phyloP scores from a whole-genome alignment of 306 rosid genomes.

The Pterocarpus santalinus region DNA sequence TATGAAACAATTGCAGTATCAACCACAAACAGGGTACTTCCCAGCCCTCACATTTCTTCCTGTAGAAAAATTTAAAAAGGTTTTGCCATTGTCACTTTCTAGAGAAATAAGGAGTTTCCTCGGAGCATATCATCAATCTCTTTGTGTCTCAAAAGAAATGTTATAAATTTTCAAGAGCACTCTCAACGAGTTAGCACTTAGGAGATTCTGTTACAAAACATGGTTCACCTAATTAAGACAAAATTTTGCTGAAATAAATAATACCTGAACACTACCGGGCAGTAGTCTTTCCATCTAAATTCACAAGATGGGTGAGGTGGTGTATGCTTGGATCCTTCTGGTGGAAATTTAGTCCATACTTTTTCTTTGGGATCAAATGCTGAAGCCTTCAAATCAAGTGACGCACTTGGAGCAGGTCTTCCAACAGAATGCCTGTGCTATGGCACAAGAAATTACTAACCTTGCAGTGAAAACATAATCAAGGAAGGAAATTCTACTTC shows the following conservation, averaged over 20 bases:
- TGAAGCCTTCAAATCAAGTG: constrained; percentile 85
- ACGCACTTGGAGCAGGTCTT: constrained; percentile 91
- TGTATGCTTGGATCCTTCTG: constrained; percentile 95
- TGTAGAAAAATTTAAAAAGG: too few relatives aligned
- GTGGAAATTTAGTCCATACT: constrained; percentile 94
- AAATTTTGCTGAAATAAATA: background rate
- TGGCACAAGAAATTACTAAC: constrained; percentile 67
- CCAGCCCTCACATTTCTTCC: too few relatives aligned
- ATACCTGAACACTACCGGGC: constrained; percentile 95
- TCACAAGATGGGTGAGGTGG: constrained; percentile 94
- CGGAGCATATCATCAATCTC: background rate
- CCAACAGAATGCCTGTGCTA: constrained; percentile 97
- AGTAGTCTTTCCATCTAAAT: constrained; percentile 96
- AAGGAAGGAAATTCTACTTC: too few relatives aligned
- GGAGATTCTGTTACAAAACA: constrained; percentile 29
- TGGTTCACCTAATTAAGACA: constrained; percentile 11
- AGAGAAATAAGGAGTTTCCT: constrained; percentile 15
- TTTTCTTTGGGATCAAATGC: constrained; percentile 96
- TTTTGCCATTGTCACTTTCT: background rate
- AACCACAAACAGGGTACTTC: too few relatives aligned
- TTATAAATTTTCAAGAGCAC: constrained; percentile 37
- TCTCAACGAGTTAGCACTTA: constrained; percentile 26
- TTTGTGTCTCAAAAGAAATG: constrained; percentile 30
- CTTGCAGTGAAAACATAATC: background rate
- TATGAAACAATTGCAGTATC: too few relatives aligned